A percentile compares a stretch with the other conserved stretches of the same genome.
Evolutionary conservation across 2,329 filamentous ascomycete species (phyloP).

Genomic region (Sarocladiaceae sp.): DNA sequence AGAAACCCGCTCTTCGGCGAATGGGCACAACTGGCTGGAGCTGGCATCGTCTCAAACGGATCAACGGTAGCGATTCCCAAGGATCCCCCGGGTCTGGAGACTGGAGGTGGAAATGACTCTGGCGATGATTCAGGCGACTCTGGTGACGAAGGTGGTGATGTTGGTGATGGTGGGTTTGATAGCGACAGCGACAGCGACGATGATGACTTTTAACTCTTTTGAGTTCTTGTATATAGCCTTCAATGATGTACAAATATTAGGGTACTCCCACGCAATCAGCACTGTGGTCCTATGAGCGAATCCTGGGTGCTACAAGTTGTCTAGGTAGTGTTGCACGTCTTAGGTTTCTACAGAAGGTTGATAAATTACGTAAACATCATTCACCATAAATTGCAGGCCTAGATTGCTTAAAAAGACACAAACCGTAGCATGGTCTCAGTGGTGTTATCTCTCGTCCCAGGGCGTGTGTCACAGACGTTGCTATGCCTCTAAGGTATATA

Average conservation of each 20-base stretch:
- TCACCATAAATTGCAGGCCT: no score
- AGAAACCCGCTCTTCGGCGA: conserved; percentile 4
- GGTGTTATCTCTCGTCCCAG: background rate
- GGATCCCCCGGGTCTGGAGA: conserved; percentile 4
- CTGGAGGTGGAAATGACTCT: background rate
- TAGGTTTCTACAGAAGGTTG: no score
- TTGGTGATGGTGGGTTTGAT: conserved; percentile 1
- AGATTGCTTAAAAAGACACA: no score
- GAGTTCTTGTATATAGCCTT: background rate
- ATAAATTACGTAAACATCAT: no score
- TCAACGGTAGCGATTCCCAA: conserved; percentile 1
- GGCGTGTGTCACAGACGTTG: no score
- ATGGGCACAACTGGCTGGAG: conserved; percentile 6
- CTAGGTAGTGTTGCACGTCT: no score
- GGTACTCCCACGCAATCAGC: no score
- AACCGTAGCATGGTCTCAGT: background rate
- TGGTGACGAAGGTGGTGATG: background rate
- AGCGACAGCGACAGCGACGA: conserved; percentile 5
- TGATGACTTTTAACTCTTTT: background rate
- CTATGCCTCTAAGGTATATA: no score
- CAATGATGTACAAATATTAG: no score
- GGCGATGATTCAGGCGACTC: background rate
- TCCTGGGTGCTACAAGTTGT: no score
- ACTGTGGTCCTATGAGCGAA: no score
- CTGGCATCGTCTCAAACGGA: conserved; percentile 5